Evolutionary conservation across 192 early-diverging fungal genomes (phyloP), one percentile per base, ranked within the genome.

Genomic region (Coemansia sp.): DNA sequence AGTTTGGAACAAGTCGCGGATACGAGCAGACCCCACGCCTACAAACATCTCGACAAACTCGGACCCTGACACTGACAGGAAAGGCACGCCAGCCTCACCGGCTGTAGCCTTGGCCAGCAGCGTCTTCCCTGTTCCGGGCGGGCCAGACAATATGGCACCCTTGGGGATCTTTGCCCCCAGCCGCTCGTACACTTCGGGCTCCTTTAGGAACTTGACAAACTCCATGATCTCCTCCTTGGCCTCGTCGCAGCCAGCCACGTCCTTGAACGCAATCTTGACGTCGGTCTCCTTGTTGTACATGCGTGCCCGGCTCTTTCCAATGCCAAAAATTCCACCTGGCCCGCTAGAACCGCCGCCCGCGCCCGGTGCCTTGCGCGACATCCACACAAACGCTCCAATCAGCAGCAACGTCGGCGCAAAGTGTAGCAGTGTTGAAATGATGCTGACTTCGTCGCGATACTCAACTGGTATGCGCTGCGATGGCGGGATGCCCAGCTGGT

Each of bases 11-110:
- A 99, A 70, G 67, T 99, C 97, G 34, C 97, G 88, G 3, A 99
- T 95, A 29, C 97, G 88, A 17, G 79, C 68, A 3, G 89, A 91
- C 19, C 97, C 97, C 19, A 99, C 97, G 69, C 97, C 97, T 21
- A 99, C 97, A 93, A 99, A 99, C 97, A 99, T 99, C 74, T 99
- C 97, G 26, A 98, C 91, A 67, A 99, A 99, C 73, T 99, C 97
- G 1, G 95, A 98, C 9, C 97, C 97, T 6, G 95, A 98, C n/a
- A 99, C 97, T 58, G 89, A 91, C 33, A 99, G 77, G 78, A 99
- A 99, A 10, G 97, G 95, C 4, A 96, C 95, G 34, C 93, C 95
- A 6, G 97, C 97, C 76, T 99, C 97, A 26, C 97, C 97, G 8
- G 97, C 97, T 17, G 97, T 99, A 4, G 97, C 97, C 79, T 99